Evolutionary conservation across 2,329 filamentous ascomycete genomes (phyloP), one percentile per base, ranked within the genome.

Genomic region (Aspergillus costaricaensis): DNA sequence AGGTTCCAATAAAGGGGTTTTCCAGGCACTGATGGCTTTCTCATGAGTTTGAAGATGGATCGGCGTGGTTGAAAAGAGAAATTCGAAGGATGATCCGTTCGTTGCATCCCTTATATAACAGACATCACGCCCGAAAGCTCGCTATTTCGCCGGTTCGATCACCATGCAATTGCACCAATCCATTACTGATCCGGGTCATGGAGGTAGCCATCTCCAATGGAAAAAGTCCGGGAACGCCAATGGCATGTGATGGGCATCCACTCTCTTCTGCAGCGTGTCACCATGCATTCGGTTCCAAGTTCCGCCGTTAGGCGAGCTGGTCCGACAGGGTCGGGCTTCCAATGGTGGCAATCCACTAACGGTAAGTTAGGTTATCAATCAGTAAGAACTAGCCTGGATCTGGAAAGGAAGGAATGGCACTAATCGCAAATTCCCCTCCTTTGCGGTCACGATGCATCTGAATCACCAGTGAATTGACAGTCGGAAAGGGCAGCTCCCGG

Each of bases 401-500:
- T 27, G 23, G 23, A 27, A 49, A 15, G 44, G 44, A 23, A n/a
- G 2, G 43, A 19, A 27, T 44, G 39, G 27, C 52, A 55, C n/a
- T n/a, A 36, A 36, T 23, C 36, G 2, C 32, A 36, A 15, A 19
- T 15, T 14, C 52, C n/a, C 51, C 39, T 55, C 38, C 39, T 44
- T 38, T 27, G 25, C 12, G 17, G 38, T 25, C 25, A 21, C 21
- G 10, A 12, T 14, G 52, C 38, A 38, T 54, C 21, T 25, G 38
- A n/a, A 41, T n/a, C 51, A 54, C 8, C 32, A 1, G 32, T 14
- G 32, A 15, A 30, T 23, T 41, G 19, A 23, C 53, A 55, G 21
- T 41, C 53, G 53, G 53, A 25, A 55, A 27, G 43, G 53, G 53
- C 15, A 55, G 36, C 17, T 50, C 39, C 53, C 53, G 53, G 9